A percentile compares a stretch with the other conserved stretches of the same genome.
Conservation (phyloP, 2,329 filamentous ascomycete species). For the Aspergillus aculeatinus region DNA sequence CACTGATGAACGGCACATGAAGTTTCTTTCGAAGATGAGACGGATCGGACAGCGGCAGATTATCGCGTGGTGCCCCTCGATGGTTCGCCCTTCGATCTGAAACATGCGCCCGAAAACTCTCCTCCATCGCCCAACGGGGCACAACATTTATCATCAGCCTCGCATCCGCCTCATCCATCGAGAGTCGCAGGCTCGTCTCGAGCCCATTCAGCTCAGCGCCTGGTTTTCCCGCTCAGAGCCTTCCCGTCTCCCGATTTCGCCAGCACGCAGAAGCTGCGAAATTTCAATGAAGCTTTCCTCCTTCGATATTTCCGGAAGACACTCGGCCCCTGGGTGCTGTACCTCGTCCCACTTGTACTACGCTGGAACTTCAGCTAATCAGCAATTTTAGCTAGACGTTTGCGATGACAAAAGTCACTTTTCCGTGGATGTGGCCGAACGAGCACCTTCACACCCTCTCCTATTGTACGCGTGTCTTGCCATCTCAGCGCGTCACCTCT, state of each 20-base stretch:
- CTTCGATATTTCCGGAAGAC: slow-evolving; percentile 35
- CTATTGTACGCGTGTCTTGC: slow-evolving; percentile 36
- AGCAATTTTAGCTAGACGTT: slow-evolving; percentile 29
- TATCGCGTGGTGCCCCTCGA: slow-evolving; percentile 31
- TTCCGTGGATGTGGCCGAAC: slow-evolving; percentile 31
- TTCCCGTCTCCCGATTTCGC: slow-evolving; percentile 20
- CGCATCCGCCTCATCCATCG: slow-evolving; percentile 15
- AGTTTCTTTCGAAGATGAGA: slow-evolving; percentile 40
- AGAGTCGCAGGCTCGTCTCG: slow-evolving; percentile 5
- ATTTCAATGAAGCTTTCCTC: slow-evolving; percentile 35
- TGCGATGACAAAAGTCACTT: slow-evolving; percentile 34
- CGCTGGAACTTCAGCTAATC: slow-evolving; percentile 13
- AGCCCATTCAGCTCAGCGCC: slow-evolving; percentile 15
- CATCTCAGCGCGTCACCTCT: slow-evolving; percentile 36
- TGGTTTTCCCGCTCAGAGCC: slow-evolving; percentile 20
- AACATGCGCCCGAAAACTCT: slow-evolving; percentile 26
- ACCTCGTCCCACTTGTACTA: not conserved
- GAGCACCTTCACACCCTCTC: slow-evolving; percentile 31
- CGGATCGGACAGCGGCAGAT: slow-evolving; percentile 35
- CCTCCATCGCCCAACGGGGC: slow-evolving; percentile 26
- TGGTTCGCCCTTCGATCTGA: slow-evolving; percentile 17
- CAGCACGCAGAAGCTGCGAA: slow-evolving; percentile 26
- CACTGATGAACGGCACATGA: slow-evolving; percentile 5
- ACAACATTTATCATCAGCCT: slow-evolving; percentile 21
- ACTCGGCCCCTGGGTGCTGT: slow-evolving; percentile 33